Evolutionary conservation across 129 eudicot species (phyloP).

Genomic region (Chrysanthemum lavandulifolium): DNA sequence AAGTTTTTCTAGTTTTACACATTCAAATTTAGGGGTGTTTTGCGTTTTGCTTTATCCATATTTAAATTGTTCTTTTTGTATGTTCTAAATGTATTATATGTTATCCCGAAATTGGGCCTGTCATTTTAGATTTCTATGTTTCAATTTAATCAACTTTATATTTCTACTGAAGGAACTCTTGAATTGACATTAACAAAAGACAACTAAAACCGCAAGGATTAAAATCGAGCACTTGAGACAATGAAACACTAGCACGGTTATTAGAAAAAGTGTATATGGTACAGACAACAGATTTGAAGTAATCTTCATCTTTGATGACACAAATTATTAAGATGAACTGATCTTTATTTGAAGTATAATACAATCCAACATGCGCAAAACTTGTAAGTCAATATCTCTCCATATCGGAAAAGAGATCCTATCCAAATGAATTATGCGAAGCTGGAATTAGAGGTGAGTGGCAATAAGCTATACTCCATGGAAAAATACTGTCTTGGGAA

Average conservation of each 20-base stretch:
- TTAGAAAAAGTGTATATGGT: constrained; percentile 1
- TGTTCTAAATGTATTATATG: too few species aligned
- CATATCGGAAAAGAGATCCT: neutral
- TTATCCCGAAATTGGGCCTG: too few species aligned
- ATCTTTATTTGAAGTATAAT: constrained; percentile 12
- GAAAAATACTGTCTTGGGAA: constrained; percentile 28
- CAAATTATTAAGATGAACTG: constrained; percentile 21
- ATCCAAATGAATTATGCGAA: constrained; percentile 30
- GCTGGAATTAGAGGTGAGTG: constrained; percentile 47
- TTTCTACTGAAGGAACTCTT: too few species aligned
- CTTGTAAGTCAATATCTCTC: neutral
- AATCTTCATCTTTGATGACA: constrained; percentile 20
- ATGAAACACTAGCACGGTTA: neutral
- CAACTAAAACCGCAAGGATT: too few species aligned
- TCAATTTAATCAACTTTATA: too few species aligned
- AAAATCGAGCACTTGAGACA: neutral
- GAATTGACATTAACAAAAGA: too few species aligned
- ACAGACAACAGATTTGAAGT: constrained; percentile 12
- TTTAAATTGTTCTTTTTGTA: too few species aligned
- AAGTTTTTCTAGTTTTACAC: too few species aligned
- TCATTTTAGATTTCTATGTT: too few species aligned
- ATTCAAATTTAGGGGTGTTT: too few species aligned
- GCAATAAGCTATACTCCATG: constrained; percentile 42
- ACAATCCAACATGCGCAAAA: constrained; percentile 11
- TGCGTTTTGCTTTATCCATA: too few species aligned